Conservation (phyloP, 768 basidiomycete species). For the Auriscalpium vulgare region DNA sequence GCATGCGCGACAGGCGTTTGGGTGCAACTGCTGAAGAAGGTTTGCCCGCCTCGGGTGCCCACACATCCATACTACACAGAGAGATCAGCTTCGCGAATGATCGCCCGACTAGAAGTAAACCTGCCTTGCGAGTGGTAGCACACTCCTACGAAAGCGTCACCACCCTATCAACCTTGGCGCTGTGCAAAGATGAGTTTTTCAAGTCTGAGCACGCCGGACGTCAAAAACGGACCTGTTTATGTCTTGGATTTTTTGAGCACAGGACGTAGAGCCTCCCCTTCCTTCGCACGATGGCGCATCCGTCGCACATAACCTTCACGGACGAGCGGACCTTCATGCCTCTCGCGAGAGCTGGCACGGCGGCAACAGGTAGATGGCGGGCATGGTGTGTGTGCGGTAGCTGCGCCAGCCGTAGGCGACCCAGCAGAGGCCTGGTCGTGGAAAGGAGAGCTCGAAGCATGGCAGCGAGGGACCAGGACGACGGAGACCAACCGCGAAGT, state of each 20-base stretch:
- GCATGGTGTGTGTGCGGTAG: constrained; percentile 21
- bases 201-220: background rate
- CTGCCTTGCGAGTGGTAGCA: too few relatives aligned
- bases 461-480: constrained; percentile 10
- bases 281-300: constrained; percentile 80
- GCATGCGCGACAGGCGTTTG: too few relatives aligned
- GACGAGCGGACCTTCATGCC: constrained; percentile 97
- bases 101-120: too few relatives aligned
- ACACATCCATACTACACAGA: too few relatives aligned
- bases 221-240: constrained; percentile 72
- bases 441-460: constrained; percentile 64
- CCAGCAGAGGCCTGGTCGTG: constrained; percentile 53
- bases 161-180: constrained; percentile 53
- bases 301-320: constrained; percentile 91
- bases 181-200: constrained; percentile 22
- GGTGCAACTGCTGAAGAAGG: too few relatives aligned
- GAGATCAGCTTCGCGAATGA: too few relatives aligned
- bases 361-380: constrained; percentile 21
- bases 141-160: background rate
- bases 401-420: constrained; percentile 35
- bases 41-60: too few relatives aligned
- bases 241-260: constrained; percentile 91
- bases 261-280: constrained; percentile 91
- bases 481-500: background rate
- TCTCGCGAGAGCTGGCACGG: constrained; percentile 32